Evolutionary conservation across 1,284 basidiomycete genomes (phyloP), one percentile per base, ranked within the genome.

Genomic region (Stygiomarasmius scandens): DNA sequence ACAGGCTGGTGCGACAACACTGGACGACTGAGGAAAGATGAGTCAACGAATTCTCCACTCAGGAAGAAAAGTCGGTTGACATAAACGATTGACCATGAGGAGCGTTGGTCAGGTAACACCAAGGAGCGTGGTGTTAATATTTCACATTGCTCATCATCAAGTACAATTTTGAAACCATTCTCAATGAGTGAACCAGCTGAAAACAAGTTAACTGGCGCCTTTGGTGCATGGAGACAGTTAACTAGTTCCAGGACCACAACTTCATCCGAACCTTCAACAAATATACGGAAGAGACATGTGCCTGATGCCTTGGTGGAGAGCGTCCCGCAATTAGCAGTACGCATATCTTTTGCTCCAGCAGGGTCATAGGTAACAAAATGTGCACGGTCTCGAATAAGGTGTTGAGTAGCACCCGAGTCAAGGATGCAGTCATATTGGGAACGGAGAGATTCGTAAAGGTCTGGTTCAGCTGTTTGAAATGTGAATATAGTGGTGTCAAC

Each of bases 301-400:
- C 58, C 47, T 0, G 47, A 12, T 3, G 32, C 58, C 8, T 19
- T 14, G 1, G 48, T 55, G 0, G 12, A 1, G 14, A 59, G 34
- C 2, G 20, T 51, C 1, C 52, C 58, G 20, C 47, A 20, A 50
- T 44, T 49, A 2, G 58, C 58, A 12, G 58, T 59, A 1, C 20
- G 27, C 2, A 55, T 38, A 27, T 51, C 6, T 1, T 20, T 11
- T 11, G 24, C 24, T 1, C 23, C 29, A 20, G 34, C 27, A 3
- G 9, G 1, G 9, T 58, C 52, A 41, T 34, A 58, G n/a, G 56
- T 43, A 6, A 24, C 22, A 38, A 59, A 59, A n/a, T 14, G n/a
- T 1, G 16, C 9, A 4, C 23, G 29, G 16, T 59, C 47, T 6
- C 29, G 23, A 27, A 59, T 38, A 29, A 59, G 43, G 34, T 59